Evolutionary conservation across 1,139 yeast genomes (phyloP).

Genomic region (Eremothecium cymbalariae): DNA sequence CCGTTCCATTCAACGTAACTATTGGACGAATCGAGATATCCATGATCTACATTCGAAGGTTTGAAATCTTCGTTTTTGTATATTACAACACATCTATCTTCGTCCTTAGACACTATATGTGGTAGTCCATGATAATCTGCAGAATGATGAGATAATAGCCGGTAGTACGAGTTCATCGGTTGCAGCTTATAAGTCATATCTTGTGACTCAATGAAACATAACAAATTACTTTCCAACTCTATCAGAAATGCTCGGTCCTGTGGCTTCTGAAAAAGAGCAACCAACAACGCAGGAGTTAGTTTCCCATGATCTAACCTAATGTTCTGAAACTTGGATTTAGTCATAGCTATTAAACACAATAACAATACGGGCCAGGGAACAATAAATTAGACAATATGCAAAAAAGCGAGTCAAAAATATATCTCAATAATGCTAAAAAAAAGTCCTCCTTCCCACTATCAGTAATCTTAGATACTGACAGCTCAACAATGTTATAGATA

Average conservation of each 20-base stretch:
- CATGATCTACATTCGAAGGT: constrained; percentile 5
- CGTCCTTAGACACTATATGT: constrained; percentile 40
- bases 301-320: constrained; percentile 35
- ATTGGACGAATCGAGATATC: too few relatives aligned
- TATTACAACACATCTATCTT: constrained; percentile 39
- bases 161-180: constrained; percentile 56
- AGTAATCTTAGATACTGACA: too few relatives aligned
- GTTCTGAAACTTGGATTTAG: constrained; percentile 27
- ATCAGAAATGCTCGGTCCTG: constrained; percentile 47
- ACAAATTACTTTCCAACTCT: constrained; percentile 44
- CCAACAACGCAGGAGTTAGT: constrained; percentile 29
- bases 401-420: too few relatives aligned
- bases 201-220: constrained; percentile 30
- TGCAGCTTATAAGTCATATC: constrained; percentile 41
- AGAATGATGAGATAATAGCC: constrained; percentile 58
- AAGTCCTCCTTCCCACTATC: too few relatives aligned
- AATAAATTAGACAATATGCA: too few relatives aligned
- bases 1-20: constrained; percentile 9
- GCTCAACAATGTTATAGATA: too few relatives aligned
- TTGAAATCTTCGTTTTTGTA: constrained; percentile 25
- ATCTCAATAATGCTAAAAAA: too few relatives aligned
- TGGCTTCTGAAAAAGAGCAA: constrained; percentile 39
- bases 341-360: too few relatives aligned
- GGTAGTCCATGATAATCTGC: constrained; percentile 59
- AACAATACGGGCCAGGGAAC: too few relatives aligned